These are phyloP conservation scores for Populus davidiana DNA, from an alignment of 345 rosid genomes.

Conservation along the genomic window DNA sequence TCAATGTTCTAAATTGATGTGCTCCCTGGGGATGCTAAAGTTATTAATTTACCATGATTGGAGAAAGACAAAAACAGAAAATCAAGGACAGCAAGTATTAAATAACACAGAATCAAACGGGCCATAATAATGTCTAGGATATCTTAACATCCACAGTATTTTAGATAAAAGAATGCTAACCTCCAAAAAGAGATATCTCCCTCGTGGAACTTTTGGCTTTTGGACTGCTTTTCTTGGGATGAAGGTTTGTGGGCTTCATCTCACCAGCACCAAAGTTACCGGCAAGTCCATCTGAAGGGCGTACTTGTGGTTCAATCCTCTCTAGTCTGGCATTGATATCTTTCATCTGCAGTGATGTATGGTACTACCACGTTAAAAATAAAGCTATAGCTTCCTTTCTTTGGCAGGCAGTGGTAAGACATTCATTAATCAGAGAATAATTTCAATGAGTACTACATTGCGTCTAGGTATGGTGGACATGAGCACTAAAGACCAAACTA, in stretches of 20 bases:
- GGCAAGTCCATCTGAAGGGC: conserved; percentile 55
- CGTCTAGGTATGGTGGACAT: not conserved
- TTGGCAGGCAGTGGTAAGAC: not conserved
- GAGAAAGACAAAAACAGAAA: not conserved
- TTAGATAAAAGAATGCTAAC: conserved; percentile 35
- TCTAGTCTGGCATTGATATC: conserved; percentile 96
- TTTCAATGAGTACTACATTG: not conserved
- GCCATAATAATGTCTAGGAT: no score
- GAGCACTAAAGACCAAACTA: not conserved
- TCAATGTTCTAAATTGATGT: not conserved
- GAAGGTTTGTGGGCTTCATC: conserved; percentile 52
- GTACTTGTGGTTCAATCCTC: conserved; percentile 76
- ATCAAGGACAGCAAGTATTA: not conserved
- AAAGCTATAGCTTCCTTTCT: not conserved
- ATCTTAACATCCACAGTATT: not conserved
- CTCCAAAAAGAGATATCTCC: conserved; percentile 88
- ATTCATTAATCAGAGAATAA: not conserved
- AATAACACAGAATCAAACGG: not conserved
- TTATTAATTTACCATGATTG: not conserved
- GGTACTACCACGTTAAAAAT: not conserved
- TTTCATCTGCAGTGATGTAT: conserved; percentile 59
- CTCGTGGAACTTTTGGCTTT: conserved; percentile 71
- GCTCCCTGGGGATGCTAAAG: not conserved
- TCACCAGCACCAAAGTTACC: conserved; percentile 53
- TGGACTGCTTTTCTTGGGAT: conserved; percentile 85